Conservation (phyloP, 768 basidiomycete species). For the Russula olivacea region DNA sequence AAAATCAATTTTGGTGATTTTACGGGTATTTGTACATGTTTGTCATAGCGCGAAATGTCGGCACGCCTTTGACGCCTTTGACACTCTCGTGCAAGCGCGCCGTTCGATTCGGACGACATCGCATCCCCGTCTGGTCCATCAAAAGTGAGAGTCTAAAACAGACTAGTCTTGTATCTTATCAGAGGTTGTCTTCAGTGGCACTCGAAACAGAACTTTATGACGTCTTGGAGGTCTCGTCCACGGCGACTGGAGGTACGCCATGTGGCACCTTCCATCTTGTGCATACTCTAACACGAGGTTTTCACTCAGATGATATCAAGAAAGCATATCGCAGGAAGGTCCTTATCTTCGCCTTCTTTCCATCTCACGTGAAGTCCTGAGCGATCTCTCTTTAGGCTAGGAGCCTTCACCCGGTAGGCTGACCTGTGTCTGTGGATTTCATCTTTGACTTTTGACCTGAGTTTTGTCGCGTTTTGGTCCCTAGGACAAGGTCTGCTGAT, state of each 20-base stretch:
- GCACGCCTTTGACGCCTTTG: background rate
- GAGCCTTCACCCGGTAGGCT: conserved; percentile 77
- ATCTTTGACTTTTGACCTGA: conserved; percentile 16
- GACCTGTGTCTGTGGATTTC: conserved; percentile 5
- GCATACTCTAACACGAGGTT: conserved; percentile 22
- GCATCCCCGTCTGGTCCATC: background rate
- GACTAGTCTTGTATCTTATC: background rate
- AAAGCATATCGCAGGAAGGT: conserved; percentile 94
- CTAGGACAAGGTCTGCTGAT: conserved; percentile 58
- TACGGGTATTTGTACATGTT: conserved; percentile 14
- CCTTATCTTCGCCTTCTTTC: conserved; percentile 27
- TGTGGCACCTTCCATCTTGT: conserved; percentile 5
- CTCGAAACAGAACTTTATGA: conserved; percentile 83
- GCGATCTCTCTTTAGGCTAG: conserved; percentile 52
- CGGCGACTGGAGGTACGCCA: conserved; percentile 63
- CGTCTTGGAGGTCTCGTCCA: conserved; percentile 64
- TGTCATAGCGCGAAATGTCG: background rate
- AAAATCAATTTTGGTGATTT: background rate
- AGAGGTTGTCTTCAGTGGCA: conserved; percentile 43
- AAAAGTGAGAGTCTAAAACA: conserved; percentile 5
- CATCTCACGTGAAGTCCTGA: conserved; percentile 25
- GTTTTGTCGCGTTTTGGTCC: conserved; percentile 8
- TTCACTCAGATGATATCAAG: conserved; percentile 70
- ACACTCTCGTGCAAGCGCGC: background rate
- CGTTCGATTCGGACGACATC: background rate